Percentiles rank a stretch among this genome's conserved stretches.
These are phyloP conservation scores for Trichoderma koningiopsis DNA, from an alignment of 2,329 filamentous ascomycete species.

Conservation along the genomic window DNA sequence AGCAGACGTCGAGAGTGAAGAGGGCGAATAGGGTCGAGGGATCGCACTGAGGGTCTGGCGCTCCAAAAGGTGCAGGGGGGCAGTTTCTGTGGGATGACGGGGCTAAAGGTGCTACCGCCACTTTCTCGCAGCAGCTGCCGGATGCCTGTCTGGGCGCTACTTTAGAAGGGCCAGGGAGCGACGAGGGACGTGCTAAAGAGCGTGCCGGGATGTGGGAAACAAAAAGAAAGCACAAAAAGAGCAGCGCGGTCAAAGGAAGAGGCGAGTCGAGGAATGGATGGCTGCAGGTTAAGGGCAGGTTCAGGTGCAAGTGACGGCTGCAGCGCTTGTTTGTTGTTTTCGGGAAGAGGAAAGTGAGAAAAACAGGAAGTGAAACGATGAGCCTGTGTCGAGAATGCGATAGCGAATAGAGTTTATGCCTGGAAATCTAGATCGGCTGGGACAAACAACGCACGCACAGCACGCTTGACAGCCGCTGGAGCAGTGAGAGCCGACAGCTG, in stretches of 20 bases:
- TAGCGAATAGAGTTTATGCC: constrained; percentile 13
- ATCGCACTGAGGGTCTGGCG: constrained; percentile 23
- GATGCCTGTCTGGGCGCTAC: constrained; percentile 20
- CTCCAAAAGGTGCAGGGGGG: constrained; percentile 19
- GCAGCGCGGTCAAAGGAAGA: neutral
- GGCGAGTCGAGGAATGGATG: neutral
- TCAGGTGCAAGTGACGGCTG: constrained; percentile 1
- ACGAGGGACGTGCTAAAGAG: constrained; percentile 16
- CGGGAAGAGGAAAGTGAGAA: neutral
- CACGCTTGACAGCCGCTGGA: neutral
- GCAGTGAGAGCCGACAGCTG: neutral
- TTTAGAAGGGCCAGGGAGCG: constrained; percentile 2
- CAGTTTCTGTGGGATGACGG: constrained; percentile 18
- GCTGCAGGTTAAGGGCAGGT: neutral
- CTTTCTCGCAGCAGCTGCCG: constrained; percentile 22
- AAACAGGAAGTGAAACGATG: neutral
- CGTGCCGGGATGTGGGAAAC: constrained; percentile 17
- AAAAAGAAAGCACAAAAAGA: neutral
- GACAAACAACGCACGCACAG: neutral
- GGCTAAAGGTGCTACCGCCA: constrained; percentile 25
- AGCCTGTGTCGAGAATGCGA: neutral
- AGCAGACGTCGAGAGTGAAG: constrained; percentile 11
- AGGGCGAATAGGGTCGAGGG: constrained; percentile 26
- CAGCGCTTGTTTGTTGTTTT: neutral
- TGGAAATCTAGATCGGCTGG: neutral